A percentile compares a stretch with the other conserved stretches of the same genome.
Conservation (phyloP, 768 basidiomycete species). For the Macrocybe gigantea region DNA sequence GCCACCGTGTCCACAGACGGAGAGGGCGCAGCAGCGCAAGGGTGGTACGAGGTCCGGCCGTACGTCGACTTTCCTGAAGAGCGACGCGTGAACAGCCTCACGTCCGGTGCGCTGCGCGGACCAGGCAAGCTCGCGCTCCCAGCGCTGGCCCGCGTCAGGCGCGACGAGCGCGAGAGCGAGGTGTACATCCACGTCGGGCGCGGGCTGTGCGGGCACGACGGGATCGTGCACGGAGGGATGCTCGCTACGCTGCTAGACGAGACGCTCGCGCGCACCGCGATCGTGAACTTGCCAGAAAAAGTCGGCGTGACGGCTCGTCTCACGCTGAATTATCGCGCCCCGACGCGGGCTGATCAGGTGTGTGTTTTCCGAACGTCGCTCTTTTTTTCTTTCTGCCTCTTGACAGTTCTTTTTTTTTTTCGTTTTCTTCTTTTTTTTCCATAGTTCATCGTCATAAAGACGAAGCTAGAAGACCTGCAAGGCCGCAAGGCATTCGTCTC, state of each 20-base stretch:
- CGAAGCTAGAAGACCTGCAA: conserved; percentile 55
- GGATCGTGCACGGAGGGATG: conserved; percentile 90
- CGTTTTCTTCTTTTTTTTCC: background rate
- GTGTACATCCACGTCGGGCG: conserved; percentile 79
- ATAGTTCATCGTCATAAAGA: conserved; percentile 82
- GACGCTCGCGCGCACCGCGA: conserved; percentile 64
- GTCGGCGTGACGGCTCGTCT: conserved; percentile 92
- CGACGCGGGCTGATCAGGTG: conserved; percentile 86
- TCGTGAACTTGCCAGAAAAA: conserved; percentile 79
- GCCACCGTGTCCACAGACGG: too few species aligned
- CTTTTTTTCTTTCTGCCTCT: background rate
- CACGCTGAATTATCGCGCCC: conserved; percentile 75
- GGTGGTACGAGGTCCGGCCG: conserved; percentile 78
- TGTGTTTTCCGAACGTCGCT: background rate
- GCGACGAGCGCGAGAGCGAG: conserved; percentile 70
- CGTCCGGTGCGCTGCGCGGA: conserved; percentile 80
- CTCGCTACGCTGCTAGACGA: conserved; percentile 91
- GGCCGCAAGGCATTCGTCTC: conserved; percentile 75
- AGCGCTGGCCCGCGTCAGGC: conserved; percentile 68
- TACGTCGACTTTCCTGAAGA: conserved; percentile 67
- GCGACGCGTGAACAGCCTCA: conserved; percentile 74
- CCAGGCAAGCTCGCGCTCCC: conserved; percentile 80
- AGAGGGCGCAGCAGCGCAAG: conserved; percentile 32
- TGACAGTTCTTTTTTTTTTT: background rate
- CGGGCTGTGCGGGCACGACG: conserved; percentile 88